Percentiles rank a stretch among this genome's conserved stretches.
Evolutionary conservation across 1,284 basidiomycete genomes (phyloP).

Genomic region (Binderoboletus segoi): DNA sequence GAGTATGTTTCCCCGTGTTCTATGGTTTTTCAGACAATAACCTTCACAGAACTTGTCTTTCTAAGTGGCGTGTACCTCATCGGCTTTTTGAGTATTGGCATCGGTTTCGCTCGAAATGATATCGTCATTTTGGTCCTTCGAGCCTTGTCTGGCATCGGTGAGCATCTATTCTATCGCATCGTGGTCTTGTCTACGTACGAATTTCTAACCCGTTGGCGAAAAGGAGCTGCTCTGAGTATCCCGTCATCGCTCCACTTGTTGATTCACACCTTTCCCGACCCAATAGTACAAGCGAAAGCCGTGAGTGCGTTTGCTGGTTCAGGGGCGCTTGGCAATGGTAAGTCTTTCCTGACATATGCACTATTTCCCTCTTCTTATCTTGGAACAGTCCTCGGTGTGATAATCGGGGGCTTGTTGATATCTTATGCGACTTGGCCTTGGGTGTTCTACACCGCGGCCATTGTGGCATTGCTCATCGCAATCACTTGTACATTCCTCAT

Average conservation of each 20-base stretch:
- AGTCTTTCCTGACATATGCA: too few species aligned
- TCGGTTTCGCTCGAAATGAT: slow-evolving; percentile 46
- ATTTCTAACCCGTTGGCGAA: too few species aligned
- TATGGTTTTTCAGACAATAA: too few species aligned
- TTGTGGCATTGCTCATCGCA: slow-evolving; percentile 42
- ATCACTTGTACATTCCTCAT: slow-evolving; percentile 34
- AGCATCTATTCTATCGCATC: background rate
- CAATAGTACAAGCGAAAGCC: slow-evolving; percentile 47
- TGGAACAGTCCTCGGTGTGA: slow-evolving; percentile 33
- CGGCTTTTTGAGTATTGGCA: slow-evolving; percentile 41
- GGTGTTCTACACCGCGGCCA: slow-evolving; percentile 49
- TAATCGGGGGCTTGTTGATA: slow-evolving; percentile 40
- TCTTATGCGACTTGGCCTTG: slow-evolving; percentile 46
- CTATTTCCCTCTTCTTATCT: too few species aligned
- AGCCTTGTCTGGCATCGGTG: slow-evolving; percentile 46
- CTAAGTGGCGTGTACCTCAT: slow-evolving; percentile 37
- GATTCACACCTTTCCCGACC: slow-evolving; percentile 48
- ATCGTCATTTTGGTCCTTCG: slow-evolving; percentile 47
- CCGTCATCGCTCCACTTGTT: slow-evolving; percentile 51
- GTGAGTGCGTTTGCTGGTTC: slow-evolving; percentile 48
- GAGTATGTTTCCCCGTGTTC: slow-evolving; percentile 24
- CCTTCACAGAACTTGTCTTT: too few species aligned
- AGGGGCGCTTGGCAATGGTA: slow-evolving; percentile 48
- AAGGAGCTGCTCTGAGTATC: slow-evolving; percentile 42
- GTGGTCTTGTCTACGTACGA: background rate